Evolutionary conservation across 768 basidiomycete genomes (phyloP), one percentile per base, ranked within the genome.

Genomic region (Auricularia sp.): DNA sequence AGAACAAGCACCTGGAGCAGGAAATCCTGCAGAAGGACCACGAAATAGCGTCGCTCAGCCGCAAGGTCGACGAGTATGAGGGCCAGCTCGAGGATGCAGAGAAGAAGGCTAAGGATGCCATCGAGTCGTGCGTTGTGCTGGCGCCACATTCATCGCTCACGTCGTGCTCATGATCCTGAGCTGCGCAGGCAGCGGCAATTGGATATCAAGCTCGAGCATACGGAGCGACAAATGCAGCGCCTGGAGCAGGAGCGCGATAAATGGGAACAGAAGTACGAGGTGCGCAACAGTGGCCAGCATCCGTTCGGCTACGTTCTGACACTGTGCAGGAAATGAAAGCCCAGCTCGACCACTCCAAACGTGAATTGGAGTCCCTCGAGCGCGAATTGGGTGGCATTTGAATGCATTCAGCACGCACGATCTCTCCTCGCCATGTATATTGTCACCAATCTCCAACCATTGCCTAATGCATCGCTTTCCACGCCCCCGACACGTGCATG

Each of bases 131-230:
- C 68, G 77, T 73, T 6, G 12, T 23, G 5, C 7, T 14, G 16
- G 29, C n/a, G 21, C 33, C 51, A 10, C 29, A 7, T 10, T 62
- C 7, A 43, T 51, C n/a, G n/a, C 51, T n/a, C 5, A 14, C 14
- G 21, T 21, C 29, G 5, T 12, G 29, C 35, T 36, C 21, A 21
- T 29, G 29, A 29, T 23, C 34, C 8, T 18, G 35, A 8, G 36
- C 43, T 10, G 11, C 12, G 1, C 69, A 79, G 78, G 67, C 71
- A 78, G 51, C 73, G 77, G 34, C 73, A 76, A 62, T 74, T 77
- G 66, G 78, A 79, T 64, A 74, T 79, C 74, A 79, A 79, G 72
- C 77, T 77, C 29, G 78, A 79, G 70, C 77, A 78, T 73, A 78
- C 76, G 69, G 77, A 79, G 70, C 71, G 77, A 23, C 73, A 77